A percentile compares a stretch with the other conserved stretches of the same genome.
phyloP scores from a whole-genome alignment of 768 basidiomycete species.

The Tricholoma terreum region DNA sequence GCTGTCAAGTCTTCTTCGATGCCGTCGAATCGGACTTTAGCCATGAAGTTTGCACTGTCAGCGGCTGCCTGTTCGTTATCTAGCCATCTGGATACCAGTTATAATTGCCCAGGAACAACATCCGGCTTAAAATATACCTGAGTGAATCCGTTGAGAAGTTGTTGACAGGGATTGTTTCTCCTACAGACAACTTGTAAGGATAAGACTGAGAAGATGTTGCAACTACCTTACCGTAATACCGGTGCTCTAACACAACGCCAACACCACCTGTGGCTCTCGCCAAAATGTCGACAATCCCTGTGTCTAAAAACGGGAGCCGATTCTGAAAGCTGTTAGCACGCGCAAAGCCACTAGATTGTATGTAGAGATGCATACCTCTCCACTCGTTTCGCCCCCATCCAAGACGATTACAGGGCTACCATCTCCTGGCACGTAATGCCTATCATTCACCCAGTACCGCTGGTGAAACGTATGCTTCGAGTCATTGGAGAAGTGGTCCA shows the following conservation, averaged over 20 bases:
- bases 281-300: constrained; percentile 85
- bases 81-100: constrained; percentile 57
- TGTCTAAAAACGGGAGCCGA: constrained; percentile 61
- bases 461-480: constrained; percentile 70
- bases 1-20: constrained; percentile 71
- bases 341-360: neutral
- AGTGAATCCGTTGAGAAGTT: constrained; percentile 83
- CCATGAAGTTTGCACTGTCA: constrained; percentile 92
- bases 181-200: constrained; percentile 32
- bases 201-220: constrained; percentile 9
- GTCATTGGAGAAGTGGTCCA: constrained; percentile 72
- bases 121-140: constrained; percentile 38
- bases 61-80: constrained; percentile 87
- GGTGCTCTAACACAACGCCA: constrained; percentile 88
- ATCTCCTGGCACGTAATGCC: constrained; percentile 68
- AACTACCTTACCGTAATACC: constrained; percentile 67
- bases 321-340: constrained; percentile 26
- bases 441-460: constrained; percentile 88
- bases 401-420: constrained; percentile 86
- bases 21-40: constrained; percentile 68
- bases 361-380: constrained; percentile 50
- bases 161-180: constrained; percentile 68
- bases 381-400: constrained; percentile 92
- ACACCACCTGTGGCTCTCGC: constrained; percentile 83
- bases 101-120: constrained; percentile 1